Base-by-base conservation (phyloP, 2,329 filamentous ascomycete species). In the Aspergillus bombycis region DNA sequence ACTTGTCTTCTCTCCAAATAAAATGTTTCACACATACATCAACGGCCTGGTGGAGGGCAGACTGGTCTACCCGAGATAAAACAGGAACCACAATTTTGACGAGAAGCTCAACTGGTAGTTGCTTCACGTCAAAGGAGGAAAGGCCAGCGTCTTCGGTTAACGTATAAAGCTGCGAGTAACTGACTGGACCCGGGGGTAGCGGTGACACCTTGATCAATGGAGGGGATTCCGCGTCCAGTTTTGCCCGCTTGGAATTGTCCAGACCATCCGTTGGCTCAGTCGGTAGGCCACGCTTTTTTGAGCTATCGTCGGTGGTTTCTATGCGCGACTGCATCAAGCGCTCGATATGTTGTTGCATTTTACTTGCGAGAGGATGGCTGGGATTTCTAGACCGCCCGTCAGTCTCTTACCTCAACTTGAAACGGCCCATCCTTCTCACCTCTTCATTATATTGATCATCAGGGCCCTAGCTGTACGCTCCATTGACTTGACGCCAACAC, bases 401-500 rank as follows among this genome's bases (percentile, higher is more conserved):
- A 77, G 68, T 57, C 52, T 41, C 28, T 52, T 6, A 9, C 26
- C 41, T 28, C 10, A 38, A n/a, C 8, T 16, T 11, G 11, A 19
- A 9, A 23, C 14, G 4, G 28, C 32, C 45, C 34, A 8, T 12
- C 21, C 16, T n/a, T 66, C 83, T 68, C 83, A 92, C 90, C 88
- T 86, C 80, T 94, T 94, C 69, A 91, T 83, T 59, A 97, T 82
- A 78, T 97, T 94, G 59, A 94, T 86, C 45, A 98, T 84, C 54
- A 99, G 81, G 69, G 93, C 88, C 71, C 93, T 88, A 3, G 91
- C 91, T 28, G 95, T 99, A 75, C 96, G 93, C 77, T 97, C 94
- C 88, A 99, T 95, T 6, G 94, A 98, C 78, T 90, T 93, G 65
- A 96, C 86, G 71, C 94, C 88, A 64, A 99, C 90, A 70, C 91